Evolutionary conservation across 176 grass and related monocot species (phyloP), one percentile per base, ranked within the genome.

Genomic region (Triticum urartu): DNA sequence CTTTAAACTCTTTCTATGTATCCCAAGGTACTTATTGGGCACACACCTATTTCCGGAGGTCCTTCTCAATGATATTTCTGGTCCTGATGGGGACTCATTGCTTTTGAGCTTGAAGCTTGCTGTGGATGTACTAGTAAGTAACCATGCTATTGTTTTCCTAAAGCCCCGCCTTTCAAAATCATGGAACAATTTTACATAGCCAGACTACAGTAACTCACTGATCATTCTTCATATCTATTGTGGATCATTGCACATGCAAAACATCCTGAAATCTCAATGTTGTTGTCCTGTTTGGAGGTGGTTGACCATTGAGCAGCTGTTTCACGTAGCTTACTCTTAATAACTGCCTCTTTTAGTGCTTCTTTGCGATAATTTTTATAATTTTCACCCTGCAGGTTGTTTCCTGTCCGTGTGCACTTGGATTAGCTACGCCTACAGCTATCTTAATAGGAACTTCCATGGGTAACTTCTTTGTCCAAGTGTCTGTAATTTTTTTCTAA

Each of bases 371-470:
- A 78, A 34, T 64, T 40, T 48, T 52, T 74, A 54, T 59, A 64
- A 89, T 26, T 77, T 89, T 79, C 68, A 73, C 24, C 39, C 18
- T 83, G 45, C 80, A 98, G 96, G 96, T 95, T 73, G 93, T 98
- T 94, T 98, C 96, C 1, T 98, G 96, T 72, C 96, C 96, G 15
- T 98, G 96, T 92, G 96, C 96, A 2, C 91, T 98, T 45, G 96
- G 96, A 60, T 89, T 98, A 84, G 96, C 93, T 86, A 98, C 96
- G 34, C 96, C 96, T 84, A 95, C 96, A 71, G 96, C 96, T 79
- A 98, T 98, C 86, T 90, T 98, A 72, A 92, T 98, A 72, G 96
- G 96, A 88, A 98, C 93, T 83, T 98, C 96, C 45, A 72, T 95
- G 26, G 96, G 96, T 98, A 94, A 90, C 48, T 83, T 83, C 59